Evolutionary conservation across 176 grass and related monocot genomes (phyloP).

Genomic region (Pontederia paniculata): DNA sequence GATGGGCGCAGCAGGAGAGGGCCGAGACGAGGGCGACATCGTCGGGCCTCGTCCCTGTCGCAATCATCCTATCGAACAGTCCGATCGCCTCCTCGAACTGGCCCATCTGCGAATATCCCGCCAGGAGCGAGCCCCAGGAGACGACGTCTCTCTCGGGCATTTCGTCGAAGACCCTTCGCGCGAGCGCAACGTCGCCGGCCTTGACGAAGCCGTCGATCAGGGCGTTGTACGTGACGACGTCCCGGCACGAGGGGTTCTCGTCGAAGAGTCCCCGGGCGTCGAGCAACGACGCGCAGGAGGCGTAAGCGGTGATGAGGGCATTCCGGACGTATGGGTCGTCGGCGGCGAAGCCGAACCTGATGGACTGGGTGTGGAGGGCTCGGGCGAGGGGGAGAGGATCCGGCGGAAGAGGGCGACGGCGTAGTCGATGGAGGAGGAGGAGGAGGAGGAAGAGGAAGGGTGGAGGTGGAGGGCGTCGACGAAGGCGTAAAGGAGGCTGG

Average conservation of each 20-base stretch:
- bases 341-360: conserved; percentile 18
- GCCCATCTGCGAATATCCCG: conserved; percentile 16
- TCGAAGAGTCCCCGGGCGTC: conserved; percentile 37
- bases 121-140: conserved; percentile 45
- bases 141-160: conserved; percentile 37
- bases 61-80: conserved; percentile 40
- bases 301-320: conserved; percentile 37
- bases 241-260: background rate
- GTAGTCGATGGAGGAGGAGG: conserved; percentile 24
- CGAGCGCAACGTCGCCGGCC: conserved; percentile 6
- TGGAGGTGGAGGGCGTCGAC: conserved; percentile 7
- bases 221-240: conserved; percentile 38
- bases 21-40: conserved; percentile 31
- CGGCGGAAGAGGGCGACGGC: conserved; percentile 22
- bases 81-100: conserved; percentile 16
- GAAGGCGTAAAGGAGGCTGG: background rate
- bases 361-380: conserved; percentile 10
- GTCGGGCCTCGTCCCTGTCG: conserved; percentile 22
- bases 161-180: conserved; percentile 24
- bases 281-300: conserved; percentile 17
- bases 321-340: conserved; percentile 31
- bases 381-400: conserved; percentile 2
- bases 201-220: conserved; percentile 31
- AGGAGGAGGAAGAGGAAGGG: conserved; percentile 13
- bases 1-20: conserved; percentile 50